Base-by-base conservation (phyloP, 192 early-diverging fungal genomes). In the Kappamyces sp. region DNA sequence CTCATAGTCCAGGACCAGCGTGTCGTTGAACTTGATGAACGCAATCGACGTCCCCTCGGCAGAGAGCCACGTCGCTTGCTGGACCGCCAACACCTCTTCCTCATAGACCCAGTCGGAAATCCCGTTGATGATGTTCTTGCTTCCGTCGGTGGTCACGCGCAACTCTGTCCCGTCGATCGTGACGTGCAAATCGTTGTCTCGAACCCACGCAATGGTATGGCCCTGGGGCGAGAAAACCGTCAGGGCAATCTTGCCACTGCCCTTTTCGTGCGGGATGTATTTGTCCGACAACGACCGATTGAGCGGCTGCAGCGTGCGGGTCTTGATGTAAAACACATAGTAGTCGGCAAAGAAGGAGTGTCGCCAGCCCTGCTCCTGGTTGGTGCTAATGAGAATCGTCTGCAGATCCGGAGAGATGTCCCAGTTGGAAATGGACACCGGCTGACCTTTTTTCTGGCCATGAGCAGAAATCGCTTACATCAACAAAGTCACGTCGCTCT, bases 81-180 rank as follows among this genome's bases (percentile, higher is more conserved):
- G 76, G 0, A 65, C 65, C 5, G 60, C 70, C 46, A 89, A 78
- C 0, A 98, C 88, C 64, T 98, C 95, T 66, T 98, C 96, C 71
- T 96, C 93, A 58, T 98, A 98, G 0, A 95, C 93, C 95, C 95
- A 98, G 69, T 98, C 95, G n/a, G 91, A 84, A 4, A 96, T 76
- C 4, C 93, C 95, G 63, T 96, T 96, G 60, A 94, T 88, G 15
- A 95, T 78, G 30, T 72, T 78, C 34, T 70, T 71, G 30, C 85
- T 84, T 9, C 93, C 92, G 66, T 96, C 93, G 47, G 72, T 79
- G 1, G 95, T 98, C 34, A 96, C 73, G 42, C 83, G 84, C 43
- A 79, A 78, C 52, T 91, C 85, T 31, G 66, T 39, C 3, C 62
- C 66, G 61, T 91, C 84, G 40, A 79, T 39, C 2, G 84, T 88